Evolutionary conservation across 805 yeast species (phyloP), one percentile per base, ranked within the genome.

Genomic region (Candida michaelii): DNA sequence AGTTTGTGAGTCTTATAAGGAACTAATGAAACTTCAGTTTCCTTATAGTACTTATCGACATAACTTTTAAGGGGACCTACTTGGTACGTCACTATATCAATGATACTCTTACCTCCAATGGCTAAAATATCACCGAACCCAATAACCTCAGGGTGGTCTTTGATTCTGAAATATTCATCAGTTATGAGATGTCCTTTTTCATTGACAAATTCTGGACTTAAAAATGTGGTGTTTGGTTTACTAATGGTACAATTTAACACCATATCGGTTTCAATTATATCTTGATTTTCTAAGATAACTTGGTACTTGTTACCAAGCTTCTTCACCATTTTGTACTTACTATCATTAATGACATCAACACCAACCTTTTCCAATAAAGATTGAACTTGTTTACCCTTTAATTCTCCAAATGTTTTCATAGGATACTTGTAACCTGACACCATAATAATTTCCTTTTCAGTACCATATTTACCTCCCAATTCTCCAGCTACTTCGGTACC

Each of bases 401-500:
- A 62, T 1, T 40, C 35, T 7, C 34, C 21, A 1, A 48, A 23
- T 11, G 44, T 27, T 14, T 48, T 42, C 13, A 48, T 55, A 1
- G 53, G 50, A 24, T 55, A 43, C 1, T 17, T 31, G 6, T 25
- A 7, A n/a, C 29, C 29, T 25, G 29, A 7, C 11, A 25, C n/a
- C 31, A 27, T 43, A 52, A 44, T 7, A 59, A 59, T 11, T 43
- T 49, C 29, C 11, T 25, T 25, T 7, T 11, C n/a, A 11, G 6
- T 11, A 4, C 29, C 29, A 25, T 25, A 25, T 31, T 37, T 12
- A 29, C 54, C 16, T 23, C 62, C 63, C 21, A 68, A 47, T 43
- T 68, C 74, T 7, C 66, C 71, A 5, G 69, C 63, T 7, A 53
- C 33, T 44, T 69, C 73, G 8, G 66, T 69, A 3, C 70, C 70